A percentile compares a stretch with the other conserved stretches of the same genome.
Conservation (phyloP, 1,284 basidiomycete genomes). For the Apiotrichum brassicae region DNA sequence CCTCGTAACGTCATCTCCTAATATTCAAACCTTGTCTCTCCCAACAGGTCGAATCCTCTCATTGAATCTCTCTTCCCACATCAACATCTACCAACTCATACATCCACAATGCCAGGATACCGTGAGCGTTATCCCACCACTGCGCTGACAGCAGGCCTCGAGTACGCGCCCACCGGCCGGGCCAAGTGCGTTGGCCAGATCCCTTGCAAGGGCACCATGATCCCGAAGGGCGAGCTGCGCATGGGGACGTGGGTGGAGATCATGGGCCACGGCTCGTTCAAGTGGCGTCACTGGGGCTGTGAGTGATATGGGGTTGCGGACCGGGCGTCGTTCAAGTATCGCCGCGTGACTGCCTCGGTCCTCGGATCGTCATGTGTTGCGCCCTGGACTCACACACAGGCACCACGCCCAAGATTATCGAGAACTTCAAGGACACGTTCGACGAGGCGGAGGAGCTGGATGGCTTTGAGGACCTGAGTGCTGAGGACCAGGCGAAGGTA, state of each 20-base stretch:
- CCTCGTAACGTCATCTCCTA: no score
- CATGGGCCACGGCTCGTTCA: slow-evolving; percentile 62
- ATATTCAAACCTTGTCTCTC: no score
- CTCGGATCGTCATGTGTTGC: no score
- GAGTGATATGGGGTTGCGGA: slow-evolving; percentile 8
- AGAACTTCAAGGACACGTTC: slow-evolving; percentile 64
- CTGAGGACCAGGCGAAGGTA: slow-evolving; percentile 50
- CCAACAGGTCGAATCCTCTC: no score
- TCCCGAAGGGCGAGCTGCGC: slow-evolving; percentile 66
- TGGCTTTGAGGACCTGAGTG: slow-evolving; percentile 45
- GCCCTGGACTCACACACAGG: no score
- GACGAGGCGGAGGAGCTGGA: slow-evolving; percentile 53
- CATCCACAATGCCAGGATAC: not conserved
- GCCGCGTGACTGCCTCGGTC: no score
- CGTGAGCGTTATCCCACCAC: not conserved
- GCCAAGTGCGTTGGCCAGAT: slow-evolving; percentile 79
- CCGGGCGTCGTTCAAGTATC: no score
- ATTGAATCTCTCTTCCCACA: no score
- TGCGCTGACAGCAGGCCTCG: slow-evolving; percentile 46
- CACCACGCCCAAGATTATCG: slow-evolving; percentile 60
- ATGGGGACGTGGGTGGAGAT: slow-evolving; percentile 72
- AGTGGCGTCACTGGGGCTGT: slow-evolving; percentile 46
- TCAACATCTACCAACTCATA: no score
- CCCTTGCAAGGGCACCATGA: slow-evolving; percentile 70
- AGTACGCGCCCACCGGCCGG: slow-evolving; percentile 52